Conservation (phyloP, 23 red algal species). For the Gracilaria gracilis region DNA sequence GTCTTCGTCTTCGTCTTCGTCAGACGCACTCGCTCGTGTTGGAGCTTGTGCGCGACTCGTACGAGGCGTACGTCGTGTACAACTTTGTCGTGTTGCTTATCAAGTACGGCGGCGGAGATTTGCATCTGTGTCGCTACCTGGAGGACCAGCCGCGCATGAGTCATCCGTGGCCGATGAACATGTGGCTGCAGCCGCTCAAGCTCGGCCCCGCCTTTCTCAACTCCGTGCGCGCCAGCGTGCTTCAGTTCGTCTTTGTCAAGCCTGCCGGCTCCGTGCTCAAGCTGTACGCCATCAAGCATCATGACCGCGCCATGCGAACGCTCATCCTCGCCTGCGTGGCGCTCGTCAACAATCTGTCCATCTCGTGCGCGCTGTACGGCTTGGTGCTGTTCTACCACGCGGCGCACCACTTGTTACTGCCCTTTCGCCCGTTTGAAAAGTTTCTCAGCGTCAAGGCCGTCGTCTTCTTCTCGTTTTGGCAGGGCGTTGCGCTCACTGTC, state of each 20-base stretch:
- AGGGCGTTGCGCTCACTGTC: constrained; percentile 76
- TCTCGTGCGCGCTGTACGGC: constrained; percentile 90
- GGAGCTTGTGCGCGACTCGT: constrained; percentile 91
- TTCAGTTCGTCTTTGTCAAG: constrained; percentile 98
- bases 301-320: constrained; percentile 6
- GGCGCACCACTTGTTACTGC: constrained; percentile 78
- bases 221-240: constrained; percentile 70
- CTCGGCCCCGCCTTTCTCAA: constrained; percentile 87
- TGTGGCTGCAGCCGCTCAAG: constrained; percentile 64
- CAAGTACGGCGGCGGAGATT: constrained; percentile 88
- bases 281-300: constrained; percentile 50
- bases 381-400: constrained; percentile 95
- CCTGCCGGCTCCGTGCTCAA: constrained; percentile 65
- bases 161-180: constrained; percentile 81
- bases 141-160: constrained; percentile 86
- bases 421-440: constrained; percentile 87
- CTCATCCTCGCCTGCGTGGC: constrained; percentile 21
- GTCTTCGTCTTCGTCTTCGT: constrained; percentile 14
- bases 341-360: constrained; percentile 83
- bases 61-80: constrained; percentile 99
- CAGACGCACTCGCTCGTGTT: constrained; percentile 64
- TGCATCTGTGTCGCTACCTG: constrained; percentile 78
- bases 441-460: constrained; percentile 95
- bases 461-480: constrained; percentile 98
- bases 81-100: constrained; percentile 97